Evolutionary conservation across 495 filamentous ascomycete genomes (phyloP).

Genomic region (Aspergillus bertholletiae): DNA sequence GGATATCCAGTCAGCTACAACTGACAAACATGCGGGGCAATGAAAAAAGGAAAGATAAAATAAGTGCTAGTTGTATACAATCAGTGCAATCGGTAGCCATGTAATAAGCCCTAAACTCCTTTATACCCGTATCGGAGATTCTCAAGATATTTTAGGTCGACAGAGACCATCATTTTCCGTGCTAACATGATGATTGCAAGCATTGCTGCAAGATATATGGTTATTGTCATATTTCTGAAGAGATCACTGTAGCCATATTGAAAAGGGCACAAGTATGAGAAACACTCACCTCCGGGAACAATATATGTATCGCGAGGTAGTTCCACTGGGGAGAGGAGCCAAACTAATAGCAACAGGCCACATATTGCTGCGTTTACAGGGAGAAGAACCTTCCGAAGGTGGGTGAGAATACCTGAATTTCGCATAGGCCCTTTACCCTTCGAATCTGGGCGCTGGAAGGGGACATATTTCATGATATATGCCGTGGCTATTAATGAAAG

Average conservation of each 20-base stretch:
- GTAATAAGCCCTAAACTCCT: constrained; percentile 38
- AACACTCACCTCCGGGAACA: constrained; percentile 35
- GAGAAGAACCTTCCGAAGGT: constrained; percentile 16
- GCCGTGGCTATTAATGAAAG: constrained; percentile 58
- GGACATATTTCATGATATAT: constrained; percentile 40
- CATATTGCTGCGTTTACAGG: constrained; percentile 24
- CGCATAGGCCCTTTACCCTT: constrained; percentile 30
- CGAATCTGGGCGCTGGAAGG: constrained; percentile 25
- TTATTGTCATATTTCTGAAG: not conserved
- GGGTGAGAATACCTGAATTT: constrained; percentile 2
- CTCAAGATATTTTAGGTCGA: constrained; percentile 44
- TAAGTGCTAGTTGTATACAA: not conserved
- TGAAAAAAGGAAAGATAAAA: not conserved
- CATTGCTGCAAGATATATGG: constrained; percentile 28
- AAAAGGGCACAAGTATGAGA: not conserved
- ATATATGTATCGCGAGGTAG: constrained; percentile 22
- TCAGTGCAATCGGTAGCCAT: too few relatives aligned
- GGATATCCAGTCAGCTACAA: too few relatives aligned
- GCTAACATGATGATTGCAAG: constrained; percentile 33
- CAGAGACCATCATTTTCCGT: constrained; percentile 38
- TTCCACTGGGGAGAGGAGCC: constrained; percentile 12
- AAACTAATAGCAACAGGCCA: constrained; percentile 22
- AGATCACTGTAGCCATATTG: not conserved
- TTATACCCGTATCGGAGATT: constrained; percentile 50
- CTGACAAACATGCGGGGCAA: too few relatives aligned